phyloP scores from a whole-genome alignment of 1,284 basidiomycete species.

The Microbotryum lychnidis-dioicae region DNA sequence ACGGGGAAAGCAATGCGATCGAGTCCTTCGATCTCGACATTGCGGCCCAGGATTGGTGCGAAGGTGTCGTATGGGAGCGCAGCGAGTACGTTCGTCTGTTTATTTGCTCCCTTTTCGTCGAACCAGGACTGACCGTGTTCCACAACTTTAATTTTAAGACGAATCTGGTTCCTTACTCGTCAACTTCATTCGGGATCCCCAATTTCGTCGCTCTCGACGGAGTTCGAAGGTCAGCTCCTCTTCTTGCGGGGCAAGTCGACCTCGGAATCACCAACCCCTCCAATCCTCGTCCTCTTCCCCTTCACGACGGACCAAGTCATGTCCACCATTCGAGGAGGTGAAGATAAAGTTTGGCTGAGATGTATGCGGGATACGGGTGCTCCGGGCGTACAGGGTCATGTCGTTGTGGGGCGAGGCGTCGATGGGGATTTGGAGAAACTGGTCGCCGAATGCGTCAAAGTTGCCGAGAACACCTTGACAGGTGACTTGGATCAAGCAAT shows the following conservation, averaged over 20 bases:
- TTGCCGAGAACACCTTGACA: not conserved
- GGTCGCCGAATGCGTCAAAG: conserved; percentile 7
- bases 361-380: conserved; percentile 13
- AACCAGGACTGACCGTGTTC: not conserved
- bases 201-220: conserved; percentile 7
- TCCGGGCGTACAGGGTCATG: conserved; percentile 1
- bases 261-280: not conserved
- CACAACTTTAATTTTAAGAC: not conserved
- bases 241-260: conserved; percentile 11
- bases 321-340: conserved; percentile 15
- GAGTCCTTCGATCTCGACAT: not conserved
- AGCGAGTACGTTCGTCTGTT: conserved; percentile 1
- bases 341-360: conserved; percentile 9
- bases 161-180: conserved; percentile 28
- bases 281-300: conserved; percentile 20
- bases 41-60: not conserved
- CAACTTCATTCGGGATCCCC: not conserved
- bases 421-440: conserved; percentile 10
- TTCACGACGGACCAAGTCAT: conserved; percentile 13
- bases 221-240: conserved; percentile 20
- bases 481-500: not conserved
- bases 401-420: conserved; percentile 17
- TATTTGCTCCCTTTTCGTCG: not conserved
- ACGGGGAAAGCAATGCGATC: not conserved
- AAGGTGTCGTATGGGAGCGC: conserved; percentile 23